These are phyloP conservation scores for Dictyostelium citrinum DNA, from an alignment of 78 protist genomes.

Conservation along the genomic window DNA sequence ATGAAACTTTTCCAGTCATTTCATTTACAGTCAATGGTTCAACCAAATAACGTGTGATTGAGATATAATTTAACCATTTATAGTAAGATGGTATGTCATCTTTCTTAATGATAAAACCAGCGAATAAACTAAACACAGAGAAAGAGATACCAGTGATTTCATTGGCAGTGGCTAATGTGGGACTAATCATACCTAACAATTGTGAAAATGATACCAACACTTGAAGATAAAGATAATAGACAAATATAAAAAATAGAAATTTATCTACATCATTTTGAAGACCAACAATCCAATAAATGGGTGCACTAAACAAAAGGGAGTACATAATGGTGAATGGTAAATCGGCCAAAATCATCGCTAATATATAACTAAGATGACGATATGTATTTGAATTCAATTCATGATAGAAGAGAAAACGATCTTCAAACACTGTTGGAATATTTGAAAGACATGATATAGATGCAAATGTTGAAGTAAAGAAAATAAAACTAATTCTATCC, in stretches of 20 bases:
- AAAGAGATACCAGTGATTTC: conserved; percentile 59
- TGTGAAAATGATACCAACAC: conserved; percentile 32
- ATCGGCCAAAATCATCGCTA: conserved; percentile 32
- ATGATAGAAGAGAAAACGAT: conserved; percentile 32
- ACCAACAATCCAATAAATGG: conserved; percentile 59
- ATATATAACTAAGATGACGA: conserved; percentile 22
- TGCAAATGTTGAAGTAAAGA: conserved; percentile 56
- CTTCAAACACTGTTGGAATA: conserved; percentile 74
- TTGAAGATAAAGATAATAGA: conserved; percentile 51
- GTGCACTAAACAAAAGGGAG: conserved; percentile 16
- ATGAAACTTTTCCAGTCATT: neutral
- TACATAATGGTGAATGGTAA: conserved; percentile 46
- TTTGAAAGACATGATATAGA: conserved; percentile 40
- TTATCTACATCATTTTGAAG: neutral
- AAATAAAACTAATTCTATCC: conserved; percentile 52
- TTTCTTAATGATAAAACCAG: conserved; percentile 58
- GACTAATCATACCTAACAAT: conserved; percentile 6
- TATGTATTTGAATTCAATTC: conserved; percentile 59
- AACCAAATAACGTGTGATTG: conserved; percentile 30
- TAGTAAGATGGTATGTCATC: conserved; percentile 20
- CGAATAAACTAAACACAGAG: conserved; percentile 12
- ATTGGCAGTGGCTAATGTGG: conserved; percentile 32
- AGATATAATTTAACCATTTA: conserved; percentile 25
- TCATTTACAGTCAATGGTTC: conserved; percentile 46
- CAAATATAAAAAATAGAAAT: neutral